Percentiles rank a stretch among this genome's conserved stretches.
phyloP scores from a whole-genome alignment of 1,284 basidiomycete species.

The Cutaneotrichosporon arboriforme region DNA sequence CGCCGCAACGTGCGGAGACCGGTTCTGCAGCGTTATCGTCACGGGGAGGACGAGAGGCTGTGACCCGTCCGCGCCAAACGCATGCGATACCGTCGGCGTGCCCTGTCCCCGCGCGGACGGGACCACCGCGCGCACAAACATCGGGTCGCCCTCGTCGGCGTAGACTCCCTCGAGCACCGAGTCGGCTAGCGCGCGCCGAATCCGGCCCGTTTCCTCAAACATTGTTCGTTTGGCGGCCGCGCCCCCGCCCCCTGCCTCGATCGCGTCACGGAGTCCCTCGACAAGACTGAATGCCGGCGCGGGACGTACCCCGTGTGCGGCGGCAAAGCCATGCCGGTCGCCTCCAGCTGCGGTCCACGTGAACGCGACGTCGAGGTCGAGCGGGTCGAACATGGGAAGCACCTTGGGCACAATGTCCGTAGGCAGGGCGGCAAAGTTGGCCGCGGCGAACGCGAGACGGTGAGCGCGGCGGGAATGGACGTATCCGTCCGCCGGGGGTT shows the following conservation, averaged over 20 bases:
- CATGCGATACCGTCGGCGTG: too few species aligned
- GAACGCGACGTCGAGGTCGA: conserved; percentile 64
- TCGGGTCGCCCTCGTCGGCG: conserved; percentile 70
- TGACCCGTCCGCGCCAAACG: too few species aligned
- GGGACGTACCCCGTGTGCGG: conserved; percentile 58
- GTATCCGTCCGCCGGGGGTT: conserved; percentile 13
- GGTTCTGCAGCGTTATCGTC: conserved; percentile 60
- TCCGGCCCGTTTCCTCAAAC: conserved; percentile 78
- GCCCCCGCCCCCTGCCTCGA: conserved; percentile 13
- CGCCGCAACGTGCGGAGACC: conserved; percentile 31
- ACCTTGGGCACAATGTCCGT: conserved; percentile 53
- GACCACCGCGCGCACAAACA: conserved; percentile 44
- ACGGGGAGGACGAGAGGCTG: conserved; percentile 60
- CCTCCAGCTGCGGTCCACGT: conserved; percentile 60
- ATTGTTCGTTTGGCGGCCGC: conserved; percentile 66
- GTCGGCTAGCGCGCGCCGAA: conserved; percentile 61
- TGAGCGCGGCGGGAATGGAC: conserved; percentile 19
- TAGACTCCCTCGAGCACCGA: conserved; percentile 65
- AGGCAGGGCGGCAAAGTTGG: conserved; percentile 62
- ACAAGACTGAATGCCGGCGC: conserved; percentile 59
- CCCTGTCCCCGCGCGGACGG: background rate
- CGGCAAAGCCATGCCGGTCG: conserved; percentile 57
- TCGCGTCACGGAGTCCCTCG: conserved; percentile 58
- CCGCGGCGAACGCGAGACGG: conserved; percentile 41
- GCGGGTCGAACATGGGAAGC: conserved; percentile 73